Evolutionary conservation across 2,329 filamentous ascomycete genomes (phyloP).

Genomic region (Phialemonium atrogriseum): DNA sequence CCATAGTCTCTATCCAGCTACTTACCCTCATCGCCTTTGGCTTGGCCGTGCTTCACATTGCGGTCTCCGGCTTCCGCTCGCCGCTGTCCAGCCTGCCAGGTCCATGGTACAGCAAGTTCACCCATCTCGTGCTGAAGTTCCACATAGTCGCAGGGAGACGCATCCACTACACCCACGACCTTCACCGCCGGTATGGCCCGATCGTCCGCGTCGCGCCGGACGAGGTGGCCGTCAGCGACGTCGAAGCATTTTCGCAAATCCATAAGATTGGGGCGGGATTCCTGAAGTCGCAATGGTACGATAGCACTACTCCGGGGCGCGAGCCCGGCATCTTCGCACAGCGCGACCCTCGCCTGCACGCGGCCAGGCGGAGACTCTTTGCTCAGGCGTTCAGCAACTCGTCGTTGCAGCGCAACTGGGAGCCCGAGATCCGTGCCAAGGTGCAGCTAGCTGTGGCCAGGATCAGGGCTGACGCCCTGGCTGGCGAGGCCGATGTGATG

Average conservation of each 20-base stretch:
- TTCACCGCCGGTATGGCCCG: constrained; percentile 8
- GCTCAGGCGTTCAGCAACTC: constrained; percentile 7
- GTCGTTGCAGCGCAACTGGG: constrained; percentile 6
- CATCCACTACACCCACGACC: constrained; percentile 7
- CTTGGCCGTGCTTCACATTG: neutral
- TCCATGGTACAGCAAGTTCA: constrained; percentile 7
- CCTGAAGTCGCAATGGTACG: constrained; percentile 7
- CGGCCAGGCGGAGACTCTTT: constrained; percentile 6
- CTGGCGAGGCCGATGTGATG: constrained; percentile 27
- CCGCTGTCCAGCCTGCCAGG: constrained; percentile 6
- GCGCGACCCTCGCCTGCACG: constrained; percentile 4
- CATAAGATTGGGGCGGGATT: constrained; percentile 6
- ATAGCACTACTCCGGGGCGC: neutral
- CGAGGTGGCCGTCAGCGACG: constrained; percentile 4
- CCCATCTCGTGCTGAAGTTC: constrained; percentile 4
- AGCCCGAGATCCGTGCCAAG: constrained; percentile 3
- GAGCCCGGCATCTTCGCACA: constrained; percentile 5
- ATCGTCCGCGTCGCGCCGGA: constrained; percentile 7
- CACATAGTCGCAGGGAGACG: constrained; percentile 3
- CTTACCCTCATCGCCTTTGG: too few species aligned
- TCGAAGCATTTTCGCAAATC: constrained; percentile 3
- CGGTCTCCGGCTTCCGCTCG: constrained; percentile 8
- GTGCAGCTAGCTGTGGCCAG: constrained; percentile 3
- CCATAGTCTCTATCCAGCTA: too few species aligned
- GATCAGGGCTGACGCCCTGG: constrained; percentile 4